A percentile compares a stretch with the other conserved stretches of the same genome.
Conservation (phyloP, 2,329 filamentous ascomycete genomes). For the Sporothrix pallida region DNA sequence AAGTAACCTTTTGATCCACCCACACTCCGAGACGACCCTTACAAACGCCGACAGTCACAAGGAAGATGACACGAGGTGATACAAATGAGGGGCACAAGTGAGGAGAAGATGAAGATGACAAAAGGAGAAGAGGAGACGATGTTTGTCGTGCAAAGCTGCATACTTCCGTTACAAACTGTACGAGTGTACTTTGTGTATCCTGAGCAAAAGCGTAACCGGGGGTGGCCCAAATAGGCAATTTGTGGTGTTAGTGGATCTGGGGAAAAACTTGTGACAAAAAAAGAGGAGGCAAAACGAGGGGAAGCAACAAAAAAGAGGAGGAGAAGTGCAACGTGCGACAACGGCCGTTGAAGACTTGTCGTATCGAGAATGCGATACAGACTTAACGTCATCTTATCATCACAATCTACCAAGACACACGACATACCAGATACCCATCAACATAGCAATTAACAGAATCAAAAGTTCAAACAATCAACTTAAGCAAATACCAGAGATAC, state of each 20-base stretch:
- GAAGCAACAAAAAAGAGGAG: neutral
- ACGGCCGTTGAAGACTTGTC: neutral
- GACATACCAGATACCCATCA: no score
- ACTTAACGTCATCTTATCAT: neutral
- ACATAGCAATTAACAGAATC: no score
- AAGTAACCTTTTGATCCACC: neutral
- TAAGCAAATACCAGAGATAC: no score
- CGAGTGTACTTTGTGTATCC: no score
- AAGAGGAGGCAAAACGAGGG: neutral
- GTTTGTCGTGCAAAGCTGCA: no score
- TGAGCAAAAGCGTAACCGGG: constrained; percentile 8
- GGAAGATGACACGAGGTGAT: neutral
- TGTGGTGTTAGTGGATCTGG: constrained; percentile 8
- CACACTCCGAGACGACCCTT: neutral
- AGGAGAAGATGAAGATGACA: neutral
- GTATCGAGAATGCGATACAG: neutral
- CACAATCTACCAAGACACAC: neutral
- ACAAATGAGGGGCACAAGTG: neutral
- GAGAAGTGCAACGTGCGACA: neutral
- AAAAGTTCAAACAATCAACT: no score
- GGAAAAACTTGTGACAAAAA: neutral
- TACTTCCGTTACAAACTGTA: no score
- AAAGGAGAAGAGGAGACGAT: neutral
- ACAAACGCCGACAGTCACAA: neutral
- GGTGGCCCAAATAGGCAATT: constrained; percentile 23